phyloP scores from a whole-genome alignment of 805 yeast genomes.

The Nakazawaea wickerhamii region DNA sequence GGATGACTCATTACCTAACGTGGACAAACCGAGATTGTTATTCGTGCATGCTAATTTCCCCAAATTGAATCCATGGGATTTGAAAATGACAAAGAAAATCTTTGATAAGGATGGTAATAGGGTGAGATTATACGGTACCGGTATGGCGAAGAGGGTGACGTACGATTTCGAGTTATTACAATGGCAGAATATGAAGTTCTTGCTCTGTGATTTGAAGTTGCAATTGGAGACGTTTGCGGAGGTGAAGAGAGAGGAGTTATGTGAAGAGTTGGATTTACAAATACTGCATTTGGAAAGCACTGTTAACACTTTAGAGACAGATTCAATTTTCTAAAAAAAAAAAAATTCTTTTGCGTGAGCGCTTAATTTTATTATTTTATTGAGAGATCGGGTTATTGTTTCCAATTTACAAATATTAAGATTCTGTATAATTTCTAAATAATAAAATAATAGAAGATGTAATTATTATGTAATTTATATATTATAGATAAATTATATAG shows the following conservation, averaged over 20 bases:
- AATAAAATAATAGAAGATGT: no score
- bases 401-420: no score
- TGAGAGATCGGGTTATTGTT: no score
- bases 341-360: no score
- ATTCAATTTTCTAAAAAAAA: slow-evolving; percentile 8
- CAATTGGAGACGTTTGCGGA: slow-evolving; percentile 39
- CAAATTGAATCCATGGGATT: slow-evolving; percentile 56
- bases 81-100: slow-evolving; percentile 37
- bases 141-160: slow-evolving; percentile 44
- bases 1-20: slow-evolving; percentile 10
- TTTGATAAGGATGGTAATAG: slow-evolving; percentile 40
- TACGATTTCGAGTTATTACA: slow-evolving; percentile 54
- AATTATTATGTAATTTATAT: no score
- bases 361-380: no score
- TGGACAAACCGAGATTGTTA: slow-evolving; percentile 29
- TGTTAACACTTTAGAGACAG: slow-evolving; percentile 8
- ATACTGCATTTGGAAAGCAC: slow-evolving; percentile 31
- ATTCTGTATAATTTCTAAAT: no score
- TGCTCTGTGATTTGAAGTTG: slow-evolving; percentile 47
- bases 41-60: slow-evolving; percentile 68
- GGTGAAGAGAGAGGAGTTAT: slow-evolving; percentile 35
- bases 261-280: slow-evolving; percentile 46
- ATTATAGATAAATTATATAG: no score
- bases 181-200: slow-evolving; percentile 52
- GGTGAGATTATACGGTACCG: slow-evolving; percentile 54